Base-by-base conservation (phyloP, 2,329 filamentous ascomycete species). In the Bipolaris gigantea region DNA sequence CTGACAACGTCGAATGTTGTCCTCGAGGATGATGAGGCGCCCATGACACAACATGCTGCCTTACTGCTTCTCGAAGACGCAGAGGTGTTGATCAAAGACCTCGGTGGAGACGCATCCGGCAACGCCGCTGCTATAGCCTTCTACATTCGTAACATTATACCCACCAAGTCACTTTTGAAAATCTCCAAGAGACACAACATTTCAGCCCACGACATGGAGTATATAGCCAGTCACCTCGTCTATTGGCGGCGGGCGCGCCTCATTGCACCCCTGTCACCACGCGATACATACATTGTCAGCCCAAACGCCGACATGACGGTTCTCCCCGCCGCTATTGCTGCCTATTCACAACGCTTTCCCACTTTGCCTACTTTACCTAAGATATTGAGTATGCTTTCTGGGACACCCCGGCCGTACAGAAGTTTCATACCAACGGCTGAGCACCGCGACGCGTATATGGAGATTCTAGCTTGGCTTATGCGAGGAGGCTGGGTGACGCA, bases 171-270 rank as follows among this genome's bases (percentile, higher is more conserved):
- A 0, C 60, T 92, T 81, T 63, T 89, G 82, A 89, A 92, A 71
- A 84, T 91, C 49, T 85, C 87, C 15, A 83, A 87, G 61, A 84
- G 82, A 61, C 85, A 89, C 47, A 83, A 87, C 18, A 87, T 97
- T 48, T 86, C 89, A 3, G 81, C 94, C 1, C 82, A 85, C 30
- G 90, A 96, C 63, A 88, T 97, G 59, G 88, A 93, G 59, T 88
- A 90, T 63, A 89, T 96, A 58, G 92, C 92, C 9, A 89, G 90
- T 53, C 94, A 97, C 76, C 88, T 99, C 59, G 92, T 97, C 57
- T 96, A 95, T 76, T 97, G 93, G 92, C 87, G 94, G 21, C 88
- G 92, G 53, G 94, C 93, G 42, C 89, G 95, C 56, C 89, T 93
- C 15, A 93, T 97, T 36, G 89, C 91, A 4, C 94, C 94, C 0